phyloP scores from a whole-genome alignment of 1,284 basidiomycete genomes.

The Cryptococcus sp. region DNA sequence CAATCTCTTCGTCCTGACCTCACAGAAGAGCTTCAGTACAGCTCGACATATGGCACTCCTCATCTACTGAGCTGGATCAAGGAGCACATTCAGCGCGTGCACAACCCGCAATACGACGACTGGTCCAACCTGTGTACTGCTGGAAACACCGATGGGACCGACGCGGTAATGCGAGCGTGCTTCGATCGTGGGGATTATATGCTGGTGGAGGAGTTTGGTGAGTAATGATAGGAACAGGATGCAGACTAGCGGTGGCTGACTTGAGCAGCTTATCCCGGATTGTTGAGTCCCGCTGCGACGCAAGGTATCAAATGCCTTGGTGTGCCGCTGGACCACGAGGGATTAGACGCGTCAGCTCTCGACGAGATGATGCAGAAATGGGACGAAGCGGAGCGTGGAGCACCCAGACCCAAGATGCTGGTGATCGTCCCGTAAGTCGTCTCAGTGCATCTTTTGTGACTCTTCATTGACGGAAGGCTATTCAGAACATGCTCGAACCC shows the following conservation, averaged over 20 bases:
- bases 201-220: constrained; percentile 48
- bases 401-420: constrained; percentile 56
- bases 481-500: constrained; percentile 66
- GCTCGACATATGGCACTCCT: constrained; percentile 33
- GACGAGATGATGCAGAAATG: constrained; percentile 63
- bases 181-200: constrained; percentile 39
- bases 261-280: constrained; percentile 59
- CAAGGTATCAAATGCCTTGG: constrained; percentile 60
- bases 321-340: constrained; percentile 68
- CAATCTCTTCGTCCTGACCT: constrained; percentile 34
- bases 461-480: constrained; percentile 45
- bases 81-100: constrained; percentile 35
- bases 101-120: constrained; percentile 32
- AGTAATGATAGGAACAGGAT: constrained; percentile 7
- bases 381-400: constrained; percentile 62
- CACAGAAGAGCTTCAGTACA: constrained; percentile 39
- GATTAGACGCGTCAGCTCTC: constrained; percentile 64
- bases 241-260: background rate
- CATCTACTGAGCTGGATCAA: constrained; percentile 37
- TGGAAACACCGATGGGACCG: constrained; percentile 45
- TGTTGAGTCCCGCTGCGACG: constrained; percentile 56
- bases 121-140: constrained; percentile 41
- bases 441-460: background rate
- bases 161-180: constrained; percentile 35
- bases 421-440: constrained; percentile 52